Percentiles rank a stretch among this genome's conserved stretches.
Evolutionary conservation across 1,139 yeast species (phyloP).

Genomic region (Meyerozyma sp.): DNA sequence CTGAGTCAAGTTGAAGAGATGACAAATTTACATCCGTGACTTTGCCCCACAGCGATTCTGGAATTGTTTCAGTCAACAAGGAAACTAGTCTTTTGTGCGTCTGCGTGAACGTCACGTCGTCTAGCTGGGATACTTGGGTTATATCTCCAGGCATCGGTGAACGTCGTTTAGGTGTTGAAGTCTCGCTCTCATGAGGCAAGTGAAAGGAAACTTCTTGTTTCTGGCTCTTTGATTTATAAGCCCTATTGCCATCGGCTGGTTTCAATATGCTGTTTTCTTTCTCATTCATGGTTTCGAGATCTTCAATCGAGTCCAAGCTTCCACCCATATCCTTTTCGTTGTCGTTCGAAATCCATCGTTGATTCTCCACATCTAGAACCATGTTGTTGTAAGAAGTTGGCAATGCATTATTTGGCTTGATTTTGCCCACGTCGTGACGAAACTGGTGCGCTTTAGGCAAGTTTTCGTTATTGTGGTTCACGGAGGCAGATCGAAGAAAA

Average conservation of each 20-base stretch:
- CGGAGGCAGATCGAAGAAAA: background rate
- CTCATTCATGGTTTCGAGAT: conserved; percentile 23
- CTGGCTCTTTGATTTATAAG: conserved; percentile 9
- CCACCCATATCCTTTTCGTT: conserved; percentile 23
- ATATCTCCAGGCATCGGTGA: conserved; percentile 25
- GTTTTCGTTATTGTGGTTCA: background rate
- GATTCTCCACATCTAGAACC: conserved; percentile 33
- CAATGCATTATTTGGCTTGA: conserved; percentile 29
- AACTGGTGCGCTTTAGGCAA: background rate
- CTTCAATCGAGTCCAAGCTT: conserved; percentile 42
- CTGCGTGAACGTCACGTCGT: conserved; percentile 47
- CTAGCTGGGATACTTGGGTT: conserved; percentile 38
- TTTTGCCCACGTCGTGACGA: conserved; percentile 18
- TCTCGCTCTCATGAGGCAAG: conserved; percentile 20
- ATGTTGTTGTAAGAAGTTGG: conserved; percentile 36
- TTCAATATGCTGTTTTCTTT: conserved; percentile 6
- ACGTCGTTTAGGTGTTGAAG: conserved; percentile 8
- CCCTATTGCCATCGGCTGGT: conserved; percentile 2
- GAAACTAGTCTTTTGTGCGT: conserved; percentile 41
- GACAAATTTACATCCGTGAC: conserved; percentile 33
- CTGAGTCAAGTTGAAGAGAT: conserved; percentile 26
- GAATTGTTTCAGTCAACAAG: conserved; percentile 40
- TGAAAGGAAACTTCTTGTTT: conserved; percentile 40
- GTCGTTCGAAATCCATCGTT: conserved; percentile 30
- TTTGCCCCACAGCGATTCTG: conserved; percentile 38